These are phyloP conservation scores for Vittaforma corneae DNA, from an alignment of 371 early-diverging fungal genomes.

Conservation along the genomic window DNA sequence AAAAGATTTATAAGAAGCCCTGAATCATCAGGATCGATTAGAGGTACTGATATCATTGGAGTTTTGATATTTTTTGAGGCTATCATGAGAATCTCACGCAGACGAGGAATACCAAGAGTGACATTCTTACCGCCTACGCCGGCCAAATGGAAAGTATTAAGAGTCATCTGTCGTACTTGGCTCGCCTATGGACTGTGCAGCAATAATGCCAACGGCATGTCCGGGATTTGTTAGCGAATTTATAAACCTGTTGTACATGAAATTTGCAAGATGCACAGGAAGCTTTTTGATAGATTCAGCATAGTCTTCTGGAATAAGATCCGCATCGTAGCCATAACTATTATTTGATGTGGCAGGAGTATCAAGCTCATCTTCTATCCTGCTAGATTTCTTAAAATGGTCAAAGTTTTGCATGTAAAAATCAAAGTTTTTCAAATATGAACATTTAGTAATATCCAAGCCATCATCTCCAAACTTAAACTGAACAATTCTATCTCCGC, in stretches of 20 bases:
- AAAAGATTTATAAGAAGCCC: slow-evolving; percentile 12
- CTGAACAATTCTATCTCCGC: slow-evolving; percentile 82
- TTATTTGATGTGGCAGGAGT: not conserved
- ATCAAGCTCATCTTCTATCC: not conserved
- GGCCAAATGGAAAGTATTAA: slow-evolving; percentile 99
- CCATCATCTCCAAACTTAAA: slow-evolving; percentile 97
- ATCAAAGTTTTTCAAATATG: slow-evolving; percentile 65
- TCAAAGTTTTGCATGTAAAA: slow-evolving; percentile 66
- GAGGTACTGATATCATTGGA: slow-evolving; percentile 77
- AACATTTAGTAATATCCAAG: slow-evolving; percentile 80
- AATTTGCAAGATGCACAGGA: slow-evolving; percentile 16
- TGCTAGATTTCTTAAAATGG: not conserved
- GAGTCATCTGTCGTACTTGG: slow-evolving; percentile 99
- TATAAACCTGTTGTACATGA: slow-evolving; percentile 29
- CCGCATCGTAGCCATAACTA: not conserved
- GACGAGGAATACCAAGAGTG: slow-evolving; percentile 97
- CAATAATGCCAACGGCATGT: slow-evolving; percentile 90
- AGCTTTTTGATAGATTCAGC: not conserved
- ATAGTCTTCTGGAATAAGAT: not conserved
- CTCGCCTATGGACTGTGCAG: slow-evolving; percentile 95
- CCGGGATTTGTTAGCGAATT: slow-evolving; percentile 74
- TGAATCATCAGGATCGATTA: slow-evolving; percentile 55
- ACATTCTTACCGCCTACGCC: slow-evolving; percentile 97
- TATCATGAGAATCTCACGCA: slow-evolving; percentile 97
- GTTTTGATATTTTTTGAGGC: slow-evolving; percentile 83